Evolutionary conservation across 352 stramenopile genomes (phyloP).

Genomic region (Globisporangium echinulatum): DNA sequence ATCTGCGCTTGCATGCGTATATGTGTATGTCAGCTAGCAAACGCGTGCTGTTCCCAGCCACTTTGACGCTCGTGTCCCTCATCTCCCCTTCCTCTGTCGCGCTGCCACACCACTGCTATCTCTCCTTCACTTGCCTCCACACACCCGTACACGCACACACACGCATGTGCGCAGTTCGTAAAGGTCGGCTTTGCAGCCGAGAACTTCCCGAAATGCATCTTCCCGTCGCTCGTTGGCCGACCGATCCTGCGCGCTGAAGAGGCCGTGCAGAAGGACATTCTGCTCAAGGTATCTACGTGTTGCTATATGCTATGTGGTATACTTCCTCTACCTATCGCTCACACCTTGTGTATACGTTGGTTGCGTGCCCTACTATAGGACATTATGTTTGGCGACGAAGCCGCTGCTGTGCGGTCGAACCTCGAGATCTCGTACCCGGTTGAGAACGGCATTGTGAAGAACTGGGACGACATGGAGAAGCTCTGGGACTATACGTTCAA

Average conservation of each 20-base stretch:
- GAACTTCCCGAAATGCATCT: constrained; percentile 93
- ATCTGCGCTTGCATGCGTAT: background rate
- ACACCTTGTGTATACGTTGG: too few species aligned
- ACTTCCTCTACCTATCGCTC: too few species aligned
- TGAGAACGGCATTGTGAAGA: constrained; percentile 95
- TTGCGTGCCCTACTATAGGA: constrained; percentile 39
- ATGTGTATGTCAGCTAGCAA: background rate
- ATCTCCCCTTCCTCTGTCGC: background rate
- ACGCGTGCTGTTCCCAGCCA: background rate
- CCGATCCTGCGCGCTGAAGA: constrained; percentile 94
- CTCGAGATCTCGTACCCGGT: constrained; percentile 89
- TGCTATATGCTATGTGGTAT: too few species aligned
- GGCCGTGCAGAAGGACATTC: constrained; percentile 74
- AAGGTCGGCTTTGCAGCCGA: constrained; percentile 92
- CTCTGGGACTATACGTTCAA: constrained; percentile 97
- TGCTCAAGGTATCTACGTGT: constrained; percentile 54
- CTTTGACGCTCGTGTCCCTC: background rate
- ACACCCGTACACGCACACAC: background rate
- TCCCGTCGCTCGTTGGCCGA: constrained; percentile 91
- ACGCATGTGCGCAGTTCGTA: constrained; percentile 48
- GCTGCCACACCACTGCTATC: background rate
- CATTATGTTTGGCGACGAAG: constrained; percentile 95
- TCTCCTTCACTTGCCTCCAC: background rate
- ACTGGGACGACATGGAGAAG: constrained; percentile 97
- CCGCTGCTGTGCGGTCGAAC: constrained; percentile 76